phyloP scores from a whole-genome alignment of 139 green algal genomes.

The Chlorella sp. region DNA sequence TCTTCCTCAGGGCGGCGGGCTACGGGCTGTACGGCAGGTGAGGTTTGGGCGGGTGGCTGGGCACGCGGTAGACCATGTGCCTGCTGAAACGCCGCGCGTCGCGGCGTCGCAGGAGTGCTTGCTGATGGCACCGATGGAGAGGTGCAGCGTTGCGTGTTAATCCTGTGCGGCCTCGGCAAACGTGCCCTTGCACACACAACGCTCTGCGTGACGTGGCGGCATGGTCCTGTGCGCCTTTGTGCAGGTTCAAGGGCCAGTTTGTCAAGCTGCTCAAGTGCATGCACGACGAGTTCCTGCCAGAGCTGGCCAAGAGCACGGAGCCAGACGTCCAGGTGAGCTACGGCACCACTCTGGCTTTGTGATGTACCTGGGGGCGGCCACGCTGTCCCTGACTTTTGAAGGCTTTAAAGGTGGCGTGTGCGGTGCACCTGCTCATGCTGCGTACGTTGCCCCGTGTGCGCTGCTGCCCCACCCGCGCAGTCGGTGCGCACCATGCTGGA shows the following conservation, averaged over 20 bases:
- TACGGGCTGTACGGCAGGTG: conserved; percentile 37
- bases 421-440: too few relatives aligned
- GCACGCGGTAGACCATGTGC: neutral
- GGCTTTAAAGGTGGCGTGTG: too few relatives aligned
- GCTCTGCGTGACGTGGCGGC: too few relatives aligned
- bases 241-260: conserved; percentile 47
- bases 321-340: conserved; percentile 18
- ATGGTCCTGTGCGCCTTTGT: neutral
- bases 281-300: conserved; percentile 37
- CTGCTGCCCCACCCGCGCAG: conserved; percentile 3
- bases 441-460: too few relatives aligned
- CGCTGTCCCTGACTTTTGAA: too few relatives aligned
- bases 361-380: too few relatives aligned
- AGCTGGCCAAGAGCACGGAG: conserved; percentile 18
- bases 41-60: neutral
- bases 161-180: too few relatives aligned
- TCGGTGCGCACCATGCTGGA: conserved; percentile 41
- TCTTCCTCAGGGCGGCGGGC: conserved; percentile 47
- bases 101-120: too few relatives aligned
- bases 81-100: neutral
- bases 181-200: too few relatives aligned
- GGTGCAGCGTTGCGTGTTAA: too few relatives aligned
- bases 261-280: conserved; percentile 51
- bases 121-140: too few relatives aligned
- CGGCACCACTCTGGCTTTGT: too few relatives aligned